These are phyloP conservation scores for Raffaelea albimanens DNA, from an alignment of 2,329 filamentous ascomycete species.

Conservation along the genomic window DNA sequence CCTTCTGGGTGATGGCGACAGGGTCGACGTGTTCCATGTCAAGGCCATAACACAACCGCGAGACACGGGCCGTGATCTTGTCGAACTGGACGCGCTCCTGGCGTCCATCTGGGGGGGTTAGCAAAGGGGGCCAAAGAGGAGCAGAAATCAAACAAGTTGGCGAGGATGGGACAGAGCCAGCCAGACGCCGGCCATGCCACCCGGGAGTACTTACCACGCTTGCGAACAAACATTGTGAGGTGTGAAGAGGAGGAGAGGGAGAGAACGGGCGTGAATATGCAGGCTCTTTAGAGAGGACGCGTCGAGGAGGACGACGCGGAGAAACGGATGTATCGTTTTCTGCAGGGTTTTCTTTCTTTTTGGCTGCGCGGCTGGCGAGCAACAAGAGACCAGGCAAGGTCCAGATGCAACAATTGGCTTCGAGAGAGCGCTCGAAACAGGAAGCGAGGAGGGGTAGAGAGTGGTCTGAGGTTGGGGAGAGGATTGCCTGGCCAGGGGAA, in stretches of 20 bases:
- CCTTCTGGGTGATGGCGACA: slow-evolving; percentile 96
- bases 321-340: too few species aligned
- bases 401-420: not conserved
- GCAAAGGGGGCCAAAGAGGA: not conserved
- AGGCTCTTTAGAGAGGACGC: too few species aligned
- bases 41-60: slow-evolving; percentile 92
- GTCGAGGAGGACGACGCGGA: not conserved
- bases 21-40: slow-evolving; percentile 93
- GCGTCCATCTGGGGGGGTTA: slow-evolving; percentile 66
- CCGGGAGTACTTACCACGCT: slow-evolving; percentile 42
- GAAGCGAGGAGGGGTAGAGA: not conserved
- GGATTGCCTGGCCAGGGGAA: not conserved
- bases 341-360: too few species aligned
- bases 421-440: not conserved
- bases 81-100: slow-evolving; percentile 99
- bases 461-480: not conserved
- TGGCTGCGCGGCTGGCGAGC: too few species aligned
- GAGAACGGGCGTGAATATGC: slow-evolving; percentile 2
- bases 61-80: slow-evolving; percentile 99
- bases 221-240: slow-evolving; percentile 50
- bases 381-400: not conserved
- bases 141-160: not conserved
- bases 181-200: too few species aligned
- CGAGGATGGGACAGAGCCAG: too few species aligned
- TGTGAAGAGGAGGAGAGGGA: not conserved